These are phyloP conservation scores for Inosperma sp. DNA, from an alignment of 768 basidiomycete genomes.

Conservation along the genomic window DNA sequence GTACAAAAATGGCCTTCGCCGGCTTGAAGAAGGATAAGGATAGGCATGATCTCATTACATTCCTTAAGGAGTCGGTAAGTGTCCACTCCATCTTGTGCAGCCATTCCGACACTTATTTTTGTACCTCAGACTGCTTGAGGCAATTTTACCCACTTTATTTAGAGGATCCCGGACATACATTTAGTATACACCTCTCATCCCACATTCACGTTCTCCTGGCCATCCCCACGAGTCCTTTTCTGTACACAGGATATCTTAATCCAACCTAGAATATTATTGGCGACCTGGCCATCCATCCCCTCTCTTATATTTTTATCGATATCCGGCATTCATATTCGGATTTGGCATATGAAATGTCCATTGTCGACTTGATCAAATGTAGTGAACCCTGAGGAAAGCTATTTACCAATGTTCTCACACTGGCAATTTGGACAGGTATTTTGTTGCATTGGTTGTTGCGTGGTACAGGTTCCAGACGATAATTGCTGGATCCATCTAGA, in stretches of 20 bases:
- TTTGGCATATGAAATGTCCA: too few relatives aligned
- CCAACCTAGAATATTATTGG: background rate
- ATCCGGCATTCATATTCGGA: too few relatives aligned
- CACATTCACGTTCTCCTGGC: background rate
- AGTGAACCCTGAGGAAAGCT: too few relatives aligned
- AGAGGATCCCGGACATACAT: background rate
- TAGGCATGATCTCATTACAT: constrained; percentile 88
- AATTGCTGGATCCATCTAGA: background rate
- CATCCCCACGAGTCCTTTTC: background rate
- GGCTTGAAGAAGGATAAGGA: constrained; percentile 99
- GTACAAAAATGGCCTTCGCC: constrained; percentile 98
- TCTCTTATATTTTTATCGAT: too few relatives aligned
- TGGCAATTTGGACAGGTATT: too few relatives aligned
- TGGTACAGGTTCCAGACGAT: too few relatives aligned
- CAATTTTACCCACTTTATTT: background rate
- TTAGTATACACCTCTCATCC: background rate
- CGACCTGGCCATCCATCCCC: too few relatives aligned
- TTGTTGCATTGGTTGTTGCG: too few relatives aligned
- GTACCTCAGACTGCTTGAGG: constrained; percentile 22
- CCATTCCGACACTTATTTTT: background rate
- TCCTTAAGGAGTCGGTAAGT: constrained; percentile 71
- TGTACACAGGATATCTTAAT: background rate
- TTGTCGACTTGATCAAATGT: too few relatives aligned
- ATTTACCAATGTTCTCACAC: too few relatives aligned
- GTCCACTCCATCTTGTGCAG: background rate